Evolutionary conservation across 78 protist species (phyloP).

Genomic region (Andalucia godoyi): DNA sequence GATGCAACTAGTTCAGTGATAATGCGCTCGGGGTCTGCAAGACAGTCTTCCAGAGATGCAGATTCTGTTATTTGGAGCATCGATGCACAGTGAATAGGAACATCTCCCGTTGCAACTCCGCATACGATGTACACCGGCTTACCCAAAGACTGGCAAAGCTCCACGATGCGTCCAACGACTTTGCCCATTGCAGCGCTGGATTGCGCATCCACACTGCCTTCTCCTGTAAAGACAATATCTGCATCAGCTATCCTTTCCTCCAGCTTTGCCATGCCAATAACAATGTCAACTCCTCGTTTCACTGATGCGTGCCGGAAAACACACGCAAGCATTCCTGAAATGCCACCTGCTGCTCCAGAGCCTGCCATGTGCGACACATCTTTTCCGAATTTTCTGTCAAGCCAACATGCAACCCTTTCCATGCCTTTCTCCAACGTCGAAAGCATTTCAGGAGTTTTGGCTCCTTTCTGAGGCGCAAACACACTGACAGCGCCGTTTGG

Average conservation of each 20-base stretch:
- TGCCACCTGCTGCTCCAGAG: constrained; percentile 56
- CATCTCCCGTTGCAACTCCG: too few species aligned
- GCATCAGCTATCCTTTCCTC: not conserved
- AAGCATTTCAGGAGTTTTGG: constrained; percentile 9
- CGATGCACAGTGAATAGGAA: too few species aligned
- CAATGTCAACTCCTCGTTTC: too few species aligned
- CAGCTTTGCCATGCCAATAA: too few species aligned
- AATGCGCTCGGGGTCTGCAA: too few species aligned
- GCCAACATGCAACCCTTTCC: constrained; percentile 9
- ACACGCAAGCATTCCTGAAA: constrained; percentile 18
- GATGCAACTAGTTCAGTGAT: too few species aligned
- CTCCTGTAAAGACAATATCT: constrained; percentile 25
- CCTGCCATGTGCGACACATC: constrained; percentile 21
- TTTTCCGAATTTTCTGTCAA: not conserved
- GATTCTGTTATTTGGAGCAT: too few species aligned
- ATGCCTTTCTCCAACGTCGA: constrained; percentile 24
- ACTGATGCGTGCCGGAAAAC: too few species aligned
- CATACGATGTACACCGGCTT: too few species aligned
- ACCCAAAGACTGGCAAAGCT: too few species aligned
- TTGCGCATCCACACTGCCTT: constrained; percentile 23
- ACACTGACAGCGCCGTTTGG: constrained; percentile 33
- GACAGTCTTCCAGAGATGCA: too few species aligned
- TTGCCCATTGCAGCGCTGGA: constrained; percentile 22
- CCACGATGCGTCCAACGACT: not conserved
- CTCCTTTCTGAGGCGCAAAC: constrained; percentile 48